phyloP scores from a whole-genome alignment of 2,329 filamentous ascomycete genomes.

The Arachnopeziza araneosa region DNA sequence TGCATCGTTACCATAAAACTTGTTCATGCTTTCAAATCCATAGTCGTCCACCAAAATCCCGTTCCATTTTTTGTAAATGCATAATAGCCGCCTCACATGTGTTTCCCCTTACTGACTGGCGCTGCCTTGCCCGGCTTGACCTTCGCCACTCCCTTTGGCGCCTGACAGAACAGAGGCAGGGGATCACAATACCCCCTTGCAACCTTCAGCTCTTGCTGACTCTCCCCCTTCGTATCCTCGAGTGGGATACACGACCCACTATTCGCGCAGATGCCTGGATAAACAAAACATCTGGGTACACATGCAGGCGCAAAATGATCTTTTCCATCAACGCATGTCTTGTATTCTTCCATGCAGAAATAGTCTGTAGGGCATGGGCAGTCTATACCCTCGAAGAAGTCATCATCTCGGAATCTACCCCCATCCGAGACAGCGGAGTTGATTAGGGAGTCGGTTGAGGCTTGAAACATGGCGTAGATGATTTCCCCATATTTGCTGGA shows the following conservation, averaged over 20 bases:
- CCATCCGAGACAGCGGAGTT: neutral
- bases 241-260: neutral
- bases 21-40: no score
- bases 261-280: neutral
- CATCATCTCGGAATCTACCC: neutral
- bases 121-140: neutral
- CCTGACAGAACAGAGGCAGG: neutral
- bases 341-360: neutral
- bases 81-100: neutral
- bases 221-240: neutral
- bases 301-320: neutral
- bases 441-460: neutral
- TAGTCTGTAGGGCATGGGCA: neutral
- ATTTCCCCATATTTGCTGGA: neutral
- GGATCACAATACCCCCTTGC: neutral
- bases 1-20: no score
- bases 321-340: neutral
- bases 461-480: neutral
- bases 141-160: neutral
- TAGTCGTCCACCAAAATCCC: neutral
- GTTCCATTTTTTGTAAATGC: no score
- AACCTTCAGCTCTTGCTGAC: neutral
- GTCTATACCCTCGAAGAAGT: neutral
- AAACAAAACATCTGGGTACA: neutral
- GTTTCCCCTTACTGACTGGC: neutral